Evolutionary conservation across 2,329 filamentous ascomycete species (phyloP).

Genomic region (Pseudogymnoascus sp.): DNA sequence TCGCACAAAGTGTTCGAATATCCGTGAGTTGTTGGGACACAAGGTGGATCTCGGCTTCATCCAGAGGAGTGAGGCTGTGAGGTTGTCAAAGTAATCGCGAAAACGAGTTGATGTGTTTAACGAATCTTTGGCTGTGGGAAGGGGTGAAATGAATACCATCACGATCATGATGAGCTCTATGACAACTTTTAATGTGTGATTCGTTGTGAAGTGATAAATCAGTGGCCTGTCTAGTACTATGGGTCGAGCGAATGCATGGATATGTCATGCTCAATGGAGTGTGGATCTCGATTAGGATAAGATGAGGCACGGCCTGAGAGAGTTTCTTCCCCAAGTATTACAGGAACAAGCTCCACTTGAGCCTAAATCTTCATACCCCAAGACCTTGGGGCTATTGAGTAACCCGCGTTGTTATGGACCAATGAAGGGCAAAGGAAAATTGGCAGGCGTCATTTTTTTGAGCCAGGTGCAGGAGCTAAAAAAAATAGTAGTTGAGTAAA

Average conservation of each 20-base stretch:
- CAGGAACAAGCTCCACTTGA: constrained; percentile 3
- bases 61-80: constrained; percentile 81
- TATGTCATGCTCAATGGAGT: not conserved
- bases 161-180: constrained; percentile 1
- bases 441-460: not conserved
- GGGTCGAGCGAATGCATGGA: not conserved
- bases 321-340: not conserved
- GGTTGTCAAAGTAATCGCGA: constrained; percentile 46
- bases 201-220: not conserved
- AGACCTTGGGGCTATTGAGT: not conserved
- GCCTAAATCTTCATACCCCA: constrained; percentile 6
- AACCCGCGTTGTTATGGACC: not conserved
- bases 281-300: not conserved
- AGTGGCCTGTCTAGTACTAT: not conserved
- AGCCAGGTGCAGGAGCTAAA: constrained; percentile 8
- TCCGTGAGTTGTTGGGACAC: constrained; percentile 85
- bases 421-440: not conserved
- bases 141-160: constrained; percentile 6
- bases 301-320: not conserved
- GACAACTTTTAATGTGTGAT: not conserved
- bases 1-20: constrained; percentile 64
- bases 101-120: constrained; percentile 44
- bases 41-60: constrained; percentile 94
- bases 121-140: constrained; percentile 7
- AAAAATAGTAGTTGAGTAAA: not conserved